Base-by-base conservation (phyloP, 2,329 filamentous ascomycete genomes). In the Fusarium sterilihyphosum region DNA sequence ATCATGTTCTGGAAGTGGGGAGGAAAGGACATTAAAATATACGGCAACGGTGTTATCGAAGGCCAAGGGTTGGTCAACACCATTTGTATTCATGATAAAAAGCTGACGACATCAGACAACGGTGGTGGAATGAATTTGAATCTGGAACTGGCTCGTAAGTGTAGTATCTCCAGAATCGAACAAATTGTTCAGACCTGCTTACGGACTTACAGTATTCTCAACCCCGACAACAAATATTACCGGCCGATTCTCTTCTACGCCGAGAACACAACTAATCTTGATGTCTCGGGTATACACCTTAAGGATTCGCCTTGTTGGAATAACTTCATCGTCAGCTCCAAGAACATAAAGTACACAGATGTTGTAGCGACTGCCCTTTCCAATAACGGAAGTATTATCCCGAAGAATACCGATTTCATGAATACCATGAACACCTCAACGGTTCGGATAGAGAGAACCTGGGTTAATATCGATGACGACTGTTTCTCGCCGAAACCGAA, bases 1-100 rank as follows among this genome's bases (percentile, higher is more conserved):
- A 88, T 91, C 63, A 89, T 89, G 64, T 91, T 91, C 76, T 91
- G 88, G 87, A 88, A 90, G 58, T 92, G 89, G 89, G 89, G 89
- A 63, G 90, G 90, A 17, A 85, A 88, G 70, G 83, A 90, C 70
- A 88, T 92, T 78, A 88, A 86, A 70, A 90, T 92, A 73, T 89
- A 86, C 64, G 90, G 90, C 49, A 83, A 86, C 18, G 86, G 89
- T 49, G 82, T 86, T 20, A 82, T 91, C 49, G 88, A 91, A 65
- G 89, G 87, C 1, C 89, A 90, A 68, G 89, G 72, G 67, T 71
- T 5, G 2, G 52, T 26, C 13, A 13, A 12, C 2, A 2, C 4
- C 18, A 8, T 47, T 8, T 0, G 4, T 10, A 9, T 6, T 16
- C 7, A 20, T 14, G 24, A 20, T 22, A 10, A 7, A 29, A 63